A percentile compares a stretch with the other conserved stretches of the same genome.
Conservation (phyloP, 768 basidiomycete species). For the Mycena alexandri region DNA sequence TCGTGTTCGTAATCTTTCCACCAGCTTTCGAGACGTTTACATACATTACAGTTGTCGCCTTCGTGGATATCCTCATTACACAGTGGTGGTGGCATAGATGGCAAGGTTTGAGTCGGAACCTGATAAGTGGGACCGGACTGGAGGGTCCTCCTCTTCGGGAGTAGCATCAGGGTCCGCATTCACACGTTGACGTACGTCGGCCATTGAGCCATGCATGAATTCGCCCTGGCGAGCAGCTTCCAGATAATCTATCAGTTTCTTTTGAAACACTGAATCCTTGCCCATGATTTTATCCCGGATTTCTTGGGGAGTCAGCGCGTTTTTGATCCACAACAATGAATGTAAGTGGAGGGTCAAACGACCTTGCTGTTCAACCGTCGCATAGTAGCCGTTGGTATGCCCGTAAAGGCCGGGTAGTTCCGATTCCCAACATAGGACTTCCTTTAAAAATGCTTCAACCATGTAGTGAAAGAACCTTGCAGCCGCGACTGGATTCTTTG, state of each 20-base stretch:
- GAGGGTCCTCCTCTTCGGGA: no score
- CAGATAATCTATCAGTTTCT: constrained; percentile 23
- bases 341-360: constrained; percentile 46
- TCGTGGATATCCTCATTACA: no score
- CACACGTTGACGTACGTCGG: constrained; percentile 28
- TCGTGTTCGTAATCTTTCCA: no score
- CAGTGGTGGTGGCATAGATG: no score
- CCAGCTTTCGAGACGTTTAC: no score
- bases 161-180: not conserved
- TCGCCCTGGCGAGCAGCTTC: constrained; percentile 27
- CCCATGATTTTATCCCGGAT: constrained; percentile 32
- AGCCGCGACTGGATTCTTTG: constrained; percentile 38
- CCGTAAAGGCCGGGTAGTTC: constrained; percentile 35
- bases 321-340: constrained; percentile 42
- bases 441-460: constrained; percentile 36
- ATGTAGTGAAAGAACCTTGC: constrained; percentile 41
- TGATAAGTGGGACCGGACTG: no score
- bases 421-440: constrained; percentile 27
- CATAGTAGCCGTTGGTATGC: constrained; percentile 41
- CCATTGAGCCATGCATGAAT: constrained; percentile 39
- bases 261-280: constrained; percentile 17
- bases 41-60: no score
- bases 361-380: constrained; percentile 48
- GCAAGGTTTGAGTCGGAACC: no score
- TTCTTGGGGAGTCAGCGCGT: constrained; percentile 33